Evolutionary conservation across 805 yeast species (phyloP).

Genomic region (Lipomyces japonicus): DNA sequence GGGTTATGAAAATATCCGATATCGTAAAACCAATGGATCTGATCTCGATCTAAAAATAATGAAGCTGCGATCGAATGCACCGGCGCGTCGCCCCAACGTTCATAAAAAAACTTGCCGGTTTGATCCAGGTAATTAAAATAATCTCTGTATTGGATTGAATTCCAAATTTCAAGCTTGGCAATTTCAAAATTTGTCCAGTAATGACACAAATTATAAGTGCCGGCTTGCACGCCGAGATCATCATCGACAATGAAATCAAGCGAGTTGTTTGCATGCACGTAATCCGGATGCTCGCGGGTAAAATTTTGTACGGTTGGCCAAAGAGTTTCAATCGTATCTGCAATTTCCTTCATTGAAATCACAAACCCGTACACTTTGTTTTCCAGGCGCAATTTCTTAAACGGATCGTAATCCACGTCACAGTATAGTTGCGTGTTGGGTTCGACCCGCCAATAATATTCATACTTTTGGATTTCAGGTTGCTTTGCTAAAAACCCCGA

Average conservation of each 20-base stretch:
- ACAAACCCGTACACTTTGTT: conserved; percentile 65
- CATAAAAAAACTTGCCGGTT: conserved; percentile 66
- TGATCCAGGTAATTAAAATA: conserved; percentile 56
- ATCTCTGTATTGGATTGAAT: conserved; percentile 48
- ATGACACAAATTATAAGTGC: conserved; percentile 67
- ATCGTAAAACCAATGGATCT: conserved; percentile 75
- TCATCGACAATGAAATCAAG: conserved; percentile 52
- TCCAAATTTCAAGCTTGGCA: conserved; percentile 55
- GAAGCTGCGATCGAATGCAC: conserved; percentile 72
- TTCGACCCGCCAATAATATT: conserved; percentile 80
- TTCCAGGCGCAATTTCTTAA: conserved; percentile 52
- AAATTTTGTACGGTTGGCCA: conserved; percentile 55
- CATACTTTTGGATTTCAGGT: conserved; percentile 52
- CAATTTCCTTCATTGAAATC: conserved; percentile 55
- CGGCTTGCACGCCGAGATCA: conserved; percentile 48
- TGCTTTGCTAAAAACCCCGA: conserved; percentile 69
- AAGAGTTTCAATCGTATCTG: conserved; percentile 54
- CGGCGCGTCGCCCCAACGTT: conserved; percentile 77
- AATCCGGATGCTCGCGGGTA: conserved; percentile 46
- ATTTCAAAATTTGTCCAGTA: conserved; percentile 78
- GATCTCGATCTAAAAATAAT: conserved; percentile 53
- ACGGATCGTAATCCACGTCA: conserved; percentile 59
- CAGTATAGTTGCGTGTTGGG: conserved; percentile 73
- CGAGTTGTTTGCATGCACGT: conserved; percentile 60
- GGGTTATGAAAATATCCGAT: conserved; percentile 68